Conservation (phyloP, 1,139 yeast species). For the Kodamaea fungicola region DNA sequence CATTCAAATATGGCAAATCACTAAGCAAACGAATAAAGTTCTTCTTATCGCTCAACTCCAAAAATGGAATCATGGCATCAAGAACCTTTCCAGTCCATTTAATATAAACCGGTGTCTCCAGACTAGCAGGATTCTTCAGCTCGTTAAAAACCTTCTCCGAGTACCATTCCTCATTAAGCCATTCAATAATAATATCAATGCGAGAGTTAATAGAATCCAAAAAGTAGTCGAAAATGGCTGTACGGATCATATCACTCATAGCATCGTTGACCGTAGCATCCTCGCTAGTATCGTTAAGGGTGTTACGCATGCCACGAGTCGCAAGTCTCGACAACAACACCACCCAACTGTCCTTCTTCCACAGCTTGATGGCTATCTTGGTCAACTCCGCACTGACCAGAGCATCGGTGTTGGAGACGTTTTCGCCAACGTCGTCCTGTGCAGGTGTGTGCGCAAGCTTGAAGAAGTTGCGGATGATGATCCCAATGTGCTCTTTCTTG, state of each 20-base stretch:
- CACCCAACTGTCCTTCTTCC: constrained; percentile 78
- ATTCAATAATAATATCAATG: constrained; percentile 77
- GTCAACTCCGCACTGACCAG: constrained; percentile 35
- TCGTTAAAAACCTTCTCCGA: constrained; percentile 50
- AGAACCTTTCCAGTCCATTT: constrained; percentile 71
- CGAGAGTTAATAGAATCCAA: constrained; percentile 69
- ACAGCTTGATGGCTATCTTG: constrained; percentile 54
- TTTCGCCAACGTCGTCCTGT: constrained; percentile 14
- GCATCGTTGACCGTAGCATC: constrained; percentile 25
- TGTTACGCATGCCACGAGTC: constrained; percentile 63
- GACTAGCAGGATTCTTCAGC: constrained; percentile 1
- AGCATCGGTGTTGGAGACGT: constrained; percentile 5
- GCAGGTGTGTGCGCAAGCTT: constrained; percentile 32
- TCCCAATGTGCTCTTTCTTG: constrained; percentile 49
- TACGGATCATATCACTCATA: constrained; percentile 61
- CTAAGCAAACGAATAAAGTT: constrained; percentile 77
- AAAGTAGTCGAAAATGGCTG: constrained; percentile 68
- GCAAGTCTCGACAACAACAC: constrained; percentile 72
- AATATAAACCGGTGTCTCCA: constrained; percentile 48
- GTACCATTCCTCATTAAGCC: constrained; percentile 98
- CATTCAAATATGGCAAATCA: constrained; percentile 76
- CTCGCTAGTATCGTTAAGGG: constrained; percentile 10
- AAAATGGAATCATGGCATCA: constrained; percentile 78
- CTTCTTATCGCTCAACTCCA: constrained; percentile 77
- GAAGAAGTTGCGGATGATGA: constrained; percentile 55